These are phyloP conservation scores for Ustilago shanxiensis DNA, from an alignment of 1,284 basidiomycete genomes.

Conservation along the genomic window DNA sequence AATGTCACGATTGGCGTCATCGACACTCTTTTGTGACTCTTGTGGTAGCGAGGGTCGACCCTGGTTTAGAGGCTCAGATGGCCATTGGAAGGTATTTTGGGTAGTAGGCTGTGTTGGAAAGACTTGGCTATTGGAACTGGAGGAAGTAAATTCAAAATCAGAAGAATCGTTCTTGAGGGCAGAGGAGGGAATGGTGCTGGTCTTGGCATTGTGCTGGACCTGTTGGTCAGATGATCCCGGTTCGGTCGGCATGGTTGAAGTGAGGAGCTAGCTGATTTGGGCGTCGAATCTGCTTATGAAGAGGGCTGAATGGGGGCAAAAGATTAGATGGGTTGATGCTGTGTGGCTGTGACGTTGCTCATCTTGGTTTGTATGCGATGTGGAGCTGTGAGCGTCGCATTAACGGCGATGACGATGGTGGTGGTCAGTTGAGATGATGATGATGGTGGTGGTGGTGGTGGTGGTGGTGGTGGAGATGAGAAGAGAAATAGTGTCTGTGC, in stretches of 20 bases:
- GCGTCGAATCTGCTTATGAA: background rate
- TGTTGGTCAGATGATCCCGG: background rate
- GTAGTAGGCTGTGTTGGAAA: conserved; percentile 5
- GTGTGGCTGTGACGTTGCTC: background rate
- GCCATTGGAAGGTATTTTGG: conserved; percentile 35
- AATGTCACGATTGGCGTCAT: conserved; percentile 39
- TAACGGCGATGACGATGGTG: background rate
- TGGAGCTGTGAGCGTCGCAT: background rate
- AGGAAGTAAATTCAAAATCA: conserved; percentile 39
- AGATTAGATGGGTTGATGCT: background rate
- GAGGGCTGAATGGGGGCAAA: background rate
- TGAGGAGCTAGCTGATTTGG: background rate
- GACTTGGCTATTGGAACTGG: conserved; percentile 26
- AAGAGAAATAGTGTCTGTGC: background rate
- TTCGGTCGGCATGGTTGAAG: conserved; percentile 29
- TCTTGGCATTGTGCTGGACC: conserved; percentile 12
- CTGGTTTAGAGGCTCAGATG: conserved; percentile 36
- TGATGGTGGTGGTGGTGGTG: background rate
- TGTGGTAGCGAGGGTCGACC: conserved; percentile 34
- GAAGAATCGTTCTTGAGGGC: conserved; percentile 32
- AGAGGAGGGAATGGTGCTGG: no score
- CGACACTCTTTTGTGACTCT: conserved; percentile 39
- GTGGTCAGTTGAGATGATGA: background rate
- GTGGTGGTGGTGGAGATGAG: background rate
- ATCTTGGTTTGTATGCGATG: background rate